Evolutionary conservation across 202 grass and related monocot genomes (phyloP).

Genomic region (Eragrostis tef): DNA sequence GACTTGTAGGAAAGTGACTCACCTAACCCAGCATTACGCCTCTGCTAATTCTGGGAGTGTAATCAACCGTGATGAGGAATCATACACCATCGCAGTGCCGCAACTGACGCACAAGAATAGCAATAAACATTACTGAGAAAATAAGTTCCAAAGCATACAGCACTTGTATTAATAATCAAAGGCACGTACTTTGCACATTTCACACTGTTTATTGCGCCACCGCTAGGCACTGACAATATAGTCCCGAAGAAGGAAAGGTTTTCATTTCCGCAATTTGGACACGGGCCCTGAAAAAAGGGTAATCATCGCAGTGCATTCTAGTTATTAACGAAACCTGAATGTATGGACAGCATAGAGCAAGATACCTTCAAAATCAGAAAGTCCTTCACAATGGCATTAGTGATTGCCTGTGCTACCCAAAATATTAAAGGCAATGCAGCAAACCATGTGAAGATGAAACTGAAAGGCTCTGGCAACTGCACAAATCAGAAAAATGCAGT

Average conservation of each 20-base stretch:
- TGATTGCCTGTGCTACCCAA: conserved; percentile 70
- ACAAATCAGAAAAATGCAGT: conserved; percentile 31
- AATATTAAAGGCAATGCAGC: conserved; percentile 87
- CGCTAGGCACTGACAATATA: conserved; percentile 78
- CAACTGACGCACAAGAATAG: conserved; percentile 61
- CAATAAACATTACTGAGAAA: conserved; percentile 1
- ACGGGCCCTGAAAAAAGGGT: conserved; percentile 68
- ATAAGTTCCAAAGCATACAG: conserved; percentile 16
- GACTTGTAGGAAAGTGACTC: background rate
- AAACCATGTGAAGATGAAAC: conserved; percentile 98
- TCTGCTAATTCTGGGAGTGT: conserved; percentile 72
- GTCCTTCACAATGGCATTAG: conserved; percentile 83
- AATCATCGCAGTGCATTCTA: conserved; percentile 33
- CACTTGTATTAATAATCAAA: conserved; percentile 32
- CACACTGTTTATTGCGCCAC: conserved; percentile 67
- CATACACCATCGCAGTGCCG: conserved; percentile 57
- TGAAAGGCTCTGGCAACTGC: conserved; percentile 93
- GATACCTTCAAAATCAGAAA: conserved; percentile 91
- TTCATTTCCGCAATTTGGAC: conserved; percentile 86
- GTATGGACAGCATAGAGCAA: conserved; percentile 37
- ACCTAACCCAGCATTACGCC: conserved; percentile 53
- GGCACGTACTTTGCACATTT: conserved; percentile 84
- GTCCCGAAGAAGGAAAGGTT: conserved; percentile 96
- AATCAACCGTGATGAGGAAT: conserved; percentile 74
- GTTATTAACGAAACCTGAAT: conserved; percentile 29